Evolutionary conservation across 164 flowering plant species (phyloP).

Genomic region (Magnolia changhungtana): DNA sequence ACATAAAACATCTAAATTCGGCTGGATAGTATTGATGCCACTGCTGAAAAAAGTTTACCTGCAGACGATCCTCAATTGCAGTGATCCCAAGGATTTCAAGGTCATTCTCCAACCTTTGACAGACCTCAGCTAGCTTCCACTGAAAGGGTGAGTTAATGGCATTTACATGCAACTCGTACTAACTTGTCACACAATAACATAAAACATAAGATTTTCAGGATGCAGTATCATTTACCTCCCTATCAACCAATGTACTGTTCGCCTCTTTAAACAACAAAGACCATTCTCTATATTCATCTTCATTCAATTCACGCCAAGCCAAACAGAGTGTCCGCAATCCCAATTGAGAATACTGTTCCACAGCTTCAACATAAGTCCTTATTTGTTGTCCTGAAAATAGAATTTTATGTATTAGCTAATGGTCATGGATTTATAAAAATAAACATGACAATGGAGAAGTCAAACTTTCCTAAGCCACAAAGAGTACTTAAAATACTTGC

Average conservation of each 20-base stretch:
- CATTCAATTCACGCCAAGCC: constrained; percentile 90
- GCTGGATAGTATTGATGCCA: too few species aligned
- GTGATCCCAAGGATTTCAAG: constrained; percentile 91
- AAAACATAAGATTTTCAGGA: neutral
- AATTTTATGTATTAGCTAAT: constrained; percentile 13
- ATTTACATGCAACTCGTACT: neutral
- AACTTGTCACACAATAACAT: neutral
- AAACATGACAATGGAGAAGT: neutral
- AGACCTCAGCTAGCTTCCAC: constrained; percentile 96
- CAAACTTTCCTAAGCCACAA: too few species aligned
- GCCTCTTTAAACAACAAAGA: constrained; percentile 87
- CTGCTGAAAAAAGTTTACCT: constrained; percentile 41
- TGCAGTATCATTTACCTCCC: constrained; percentile 64
- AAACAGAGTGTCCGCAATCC: constrained; percentile 91
- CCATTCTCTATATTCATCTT: constrained; percentile 91
- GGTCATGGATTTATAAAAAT: neutral
- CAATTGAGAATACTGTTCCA: constrained; percentile 86
- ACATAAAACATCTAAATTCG: too few species aligned
- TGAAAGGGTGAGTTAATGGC: constrained; percentile 24
- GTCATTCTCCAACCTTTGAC: constrained; percentile 85
- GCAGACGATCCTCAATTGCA: constrained; percentile 96
- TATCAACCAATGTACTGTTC: constrained; percentile 82
- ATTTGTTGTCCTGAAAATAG: constrained; percentile 68
- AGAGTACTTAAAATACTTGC: too few species aligned
- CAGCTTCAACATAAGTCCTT: constrained; percentile 72